Conservation (phyloP, 495 filamentous ascomycete species). For the Eremomyces bilateralis region DNA sequence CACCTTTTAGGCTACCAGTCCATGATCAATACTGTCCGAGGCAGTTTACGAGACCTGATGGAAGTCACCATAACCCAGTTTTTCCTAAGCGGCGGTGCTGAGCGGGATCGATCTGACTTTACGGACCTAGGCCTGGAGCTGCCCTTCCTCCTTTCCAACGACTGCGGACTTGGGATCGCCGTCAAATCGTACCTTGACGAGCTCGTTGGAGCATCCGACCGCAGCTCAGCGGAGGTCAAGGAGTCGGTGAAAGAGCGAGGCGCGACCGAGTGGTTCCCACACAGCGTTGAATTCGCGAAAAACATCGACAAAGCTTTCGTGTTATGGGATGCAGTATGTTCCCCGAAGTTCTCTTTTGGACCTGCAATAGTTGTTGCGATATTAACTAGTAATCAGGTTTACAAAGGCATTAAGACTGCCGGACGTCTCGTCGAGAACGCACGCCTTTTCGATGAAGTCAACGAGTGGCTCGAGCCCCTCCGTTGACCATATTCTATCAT, state of each 20-base stretch:
- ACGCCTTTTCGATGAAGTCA: conserved; percentile 9
- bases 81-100: conserved; percentile 55
- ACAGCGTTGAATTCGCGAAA: conserved; percentile 47
- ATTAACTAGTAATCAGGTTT: conserved; percentile 22
- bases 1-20: conserved; percentile 76
- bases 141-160: conserved; percentile 66
- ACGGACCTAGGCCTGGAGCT: conserved; percentile 29
- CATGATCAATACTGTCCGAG: conserved; percentile 55
- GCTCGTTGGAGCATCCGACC: conserved; percentile 27
- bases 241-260: conserved; percentile 40
- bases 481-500: too few relatives aligned
- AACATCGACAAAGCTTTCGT: conserved; percentile 64
- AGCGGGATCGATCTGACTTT: conserved; percentile 31
- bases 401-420: conserved; percentile 42
- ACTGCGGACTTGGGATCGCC: conserved; percentile 67
- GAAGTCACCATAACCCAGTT: conserved; percentile 62
- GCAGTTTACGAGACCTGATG: conserved; percentile 54
- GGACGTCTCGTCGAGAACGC: conserved; percentile 13
- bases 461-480: conserved; percentile 9
- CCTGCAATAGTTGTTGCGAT: conserved; percentile 1
- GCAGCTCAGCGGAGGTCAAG: conserved; percentile 35
- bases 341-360: neutral
- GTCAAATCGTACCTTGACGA: conserved; percentile 89
- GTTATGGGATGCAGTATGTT: conserved; percentile 59
- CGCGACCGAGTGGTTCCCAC: conserved; percentile 46